Evolutionary conservation across 306 rosid species (phyloP), one percentile per base, ranked within the genome.

Genomic region (Rosa chinensis): DNA sequence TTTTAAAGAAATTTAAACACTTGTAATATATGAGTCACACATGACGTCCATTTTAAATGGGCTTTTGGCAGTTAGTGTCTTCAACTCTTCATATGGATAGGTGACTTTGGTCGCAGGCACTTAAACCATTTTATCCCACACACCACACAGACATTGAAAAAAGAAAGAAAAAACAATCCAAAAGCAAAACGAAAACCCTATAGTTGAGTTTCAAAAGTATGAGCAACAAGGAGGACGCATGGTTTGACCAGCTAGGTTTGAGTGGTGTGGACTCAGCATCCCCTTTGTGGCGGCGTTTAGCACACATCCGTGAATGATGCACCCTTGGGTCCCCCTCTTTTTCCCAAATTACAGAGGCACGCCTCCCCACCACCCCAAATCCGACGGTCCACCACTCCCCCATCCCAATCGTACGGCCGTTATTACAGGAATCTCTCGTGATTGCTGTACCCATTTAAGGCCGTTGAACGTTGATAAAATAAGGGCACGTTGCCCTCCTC

Each of bases 401-500:
- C 3, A 17, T 3, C 8, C 21, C 4, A 48, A 82, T 77, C 81
- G 3, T 6, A 63, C 78, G 78, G 85, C 40, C 5, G 1, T 16
- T 1, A 37, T 5, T 13, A 3, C 55, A 77, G 52, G 77, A 50
- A 71, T 66, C 62, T 63, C 25, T 25, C 11, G 78, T 44, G 77
- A 42, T 61, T 5, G 72, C 64, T 35, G 55, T 75, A 47, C 4
- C 5, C 77, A 9, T 71, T 50, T 28, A n/a, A 70, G 40, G 59
- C 81, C 79, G 58, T 35, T 8, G 66, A 76, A 47, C 75, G 61
- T 55, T 21, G 74, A 81, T 70, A 48, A 20, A 75, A 16, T 37
- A 32, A 12, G 68, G 69, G 59, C 84, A 77, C 62, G 81, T 77
- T 76, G 49, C 74, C 12, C 39, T 17, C n/a, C 5, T 16, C 52